A percentile compares a stretch with the other conserved stretches of the same genome.
These are phyloP conservation scores for Leptodontidium sp. DNA, from an alignment of 2,329 filamentous ascomycete genomes.

Conservation along the genomic window DNA sequence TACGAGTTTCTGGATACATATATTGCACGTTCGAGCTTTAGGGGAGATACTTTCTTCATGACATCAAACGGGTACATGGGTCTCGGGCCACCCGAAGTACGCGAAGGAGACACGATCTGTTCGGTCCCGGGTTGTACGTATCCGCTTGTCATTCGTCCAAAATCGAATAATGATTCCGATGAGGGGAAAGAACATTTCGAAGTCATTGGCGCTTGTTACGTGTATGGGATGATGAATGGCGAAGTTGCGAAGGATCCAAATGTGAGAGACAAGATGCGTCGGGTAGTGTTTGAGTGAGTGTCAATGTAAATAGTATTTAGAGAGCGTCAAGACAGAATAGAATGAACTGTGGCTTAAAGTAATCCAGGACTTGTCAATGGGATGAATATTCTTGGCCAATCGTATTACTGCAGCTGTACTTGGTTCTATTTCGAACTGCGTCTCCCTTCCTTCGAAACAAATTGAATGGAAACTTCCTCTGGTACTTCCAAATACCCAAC, in stretches of 20 bases:
- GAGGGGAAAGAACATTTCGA: neutral
- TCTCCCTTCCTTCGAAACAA: neutral
- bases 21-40: neutral
- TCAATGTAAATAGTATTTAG: too few species aligned
- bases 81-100: neutral
- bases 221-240: constrained; percentile 6
- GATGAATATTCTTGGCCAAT: too few species aligned
- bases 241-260: neutral
- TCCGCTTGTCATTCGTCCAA: neutral
- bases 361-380: too few species aligned
- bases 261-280: neutral
- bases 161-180: neutral
- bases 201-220: neutral
- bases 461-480: neutral
- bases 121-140: neutral
- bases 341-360: too few species aligned
- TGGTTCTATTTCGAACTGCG: too few species aligned
- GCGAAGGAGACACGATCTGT: neutral
- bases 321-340: too few species aligned
- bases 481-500: neutral
- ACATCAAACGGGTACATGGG: neutral
- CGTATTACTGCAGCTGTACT: too few species aligned
- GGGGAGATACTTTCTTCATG: neutral
- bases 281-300: neutral
- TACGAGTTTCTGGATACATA: neutral